Evolutionary conservation across 805 yeast genomes (phyloP).

Genomic region (Lachancea sp.): DNA sequence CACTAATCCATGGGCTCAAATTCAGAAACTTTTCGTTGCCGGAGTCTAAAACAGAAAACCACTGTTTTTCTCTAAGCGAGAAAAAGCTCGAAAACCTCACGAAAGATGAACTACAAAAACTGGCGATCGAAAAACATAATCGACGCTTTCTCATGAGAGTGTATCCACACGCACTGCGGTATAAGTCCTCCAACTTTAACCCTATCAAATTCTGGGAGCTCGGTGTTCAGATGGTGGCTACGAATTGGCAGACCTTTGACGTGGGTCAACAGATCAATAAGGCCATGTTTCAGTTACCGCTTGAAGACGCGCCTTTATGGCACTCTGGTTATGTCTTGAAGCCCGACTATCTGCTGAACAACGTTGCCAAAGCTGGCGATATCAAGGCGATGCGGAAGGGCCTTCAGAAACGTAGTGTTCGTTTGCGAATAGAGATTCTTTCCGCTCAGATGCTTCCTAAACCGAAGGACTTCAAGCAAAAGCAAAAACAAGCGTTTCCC

Average conservation of each 20-base stretch:
- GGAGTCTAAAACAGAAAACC: constrained; percentile 73
- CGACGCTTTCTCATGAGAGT: constrained; percentile 68
- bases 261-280: constrained; percentile 82
- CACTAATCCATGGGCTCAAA: constrained; percentile 56
- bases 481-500: constrained; percentile 13
- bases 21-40: constrained; percentile 80
- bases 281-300: constrained; percentile 62
- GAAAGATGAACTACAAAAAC: constrained; percentile 50
- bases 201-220: constrained; percentile 76
- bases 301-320: constrained; percentile 29
- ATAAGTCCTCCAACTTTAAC: constrained; percentile 72
- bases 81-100: constrained; percentile 55
- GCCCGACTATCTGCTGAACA: constrained; percentile 44
- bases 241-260: constrained; percentile 94
- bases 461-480: constrained; percentile 38
- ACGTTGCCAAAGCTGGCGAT: constrained; percentile 21
- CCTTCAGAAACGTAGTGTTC: constrained; percentile 12
- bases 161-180: constrained; percentile 76
- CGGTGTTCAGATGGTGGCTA: constrained; percentile 93
- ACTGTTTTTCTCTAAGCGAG: constrained; percentile 84
- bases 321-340: constrained; percentile 72
- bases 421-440: constrained; percentile 42
- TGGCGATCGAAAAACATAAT: constrained; percentile 70
- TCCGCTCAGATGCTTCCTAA: constrained; percentile 86
- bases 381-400: constrained; percentile 19